Evolutionary conservation across 768 basidiomycete species (phyloP), one percentile per base, ranked within the genome.

Genomic region (Macrocybe gigantea): DNA sequence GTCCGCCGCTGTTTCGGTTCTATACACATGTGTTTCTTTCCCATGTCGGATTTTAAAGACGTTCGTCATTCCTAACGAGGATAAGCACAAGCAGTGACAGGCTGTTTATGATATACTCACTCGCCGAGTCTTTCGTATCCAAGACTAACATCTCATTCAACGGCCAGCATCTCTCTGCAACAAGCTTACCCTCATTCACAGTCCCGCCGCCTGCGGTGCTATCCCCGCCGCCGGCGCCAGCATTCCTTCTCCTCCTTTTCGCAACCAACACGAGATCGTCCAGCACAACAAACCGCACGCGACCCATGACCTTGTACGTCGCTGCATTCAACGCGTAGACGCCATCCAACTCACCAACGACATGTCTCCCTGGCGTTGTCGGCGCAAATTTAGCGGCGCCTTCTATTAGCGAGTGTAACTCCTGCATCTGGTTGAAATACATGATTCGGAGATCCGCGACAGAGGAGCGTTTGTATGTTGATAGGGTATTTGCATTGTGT

Each of bases 351-450:
- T 97, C 94, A 14, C 82, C 72, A 34, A 98, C 80, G 50, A 98
- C 81, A 60, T 98, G 96, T 48, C 96, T 76, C 11, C 94, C 94
- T 8, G 93, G 88, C 0, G 85, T 86, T 9, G 89, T 83, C 0
- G 95, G 94, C 0, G 93, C 85, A 62, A 94, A 95, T 64, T 97
- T 97, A 54, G 93, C 85, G 0, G 93, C 90, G 31, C 96, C 96
- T 56, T 97, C 93, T 53, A 98, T 88, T 46, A 87, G 83, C 1
- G 87, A 70, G 64, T 96, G 94, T 0, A 98, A 72, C 0, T 82
- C 79, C 58, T 93, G 91, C 77, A 98, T 88, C 70, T 98, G 96
- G 46, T 88, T 88, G 53, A 88, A 91, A 61, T 98, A 98, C 49
- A 98, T 78, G 48, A 93, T 82, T 42, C 91, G 88, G 32, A 98